phyloP scores from a whole-genome alignment of 768 basidiomycete genomes.

The Termitomyces sp. region DNA sequence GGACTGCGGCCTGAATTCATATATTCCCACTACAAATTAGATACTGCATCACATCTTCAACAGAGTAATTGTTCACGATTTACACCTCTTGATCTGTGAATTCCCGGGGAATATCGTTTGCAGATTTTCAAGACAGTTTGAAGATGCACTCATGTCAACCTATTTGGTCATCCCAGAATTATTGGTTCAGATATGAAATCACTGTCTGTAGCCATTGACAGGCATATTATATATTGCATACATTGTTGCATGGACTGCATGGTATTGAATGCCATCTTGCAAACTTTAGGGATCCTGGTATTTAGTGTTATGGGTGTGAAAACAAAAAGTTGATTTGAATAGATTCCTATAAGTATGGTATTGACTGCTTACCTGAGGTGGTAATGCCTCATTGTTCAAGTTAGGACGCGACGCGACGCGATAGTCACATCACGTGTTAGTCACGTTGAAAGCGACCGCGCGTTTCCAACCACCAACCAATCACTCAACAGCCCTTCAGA shows the following conservation, averaged over 20 bases:
- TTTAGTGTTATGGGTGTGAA: neutral
- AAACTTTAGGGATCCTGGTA: neutral
- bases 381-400: too few species aligned
- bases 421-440: conserved; percentile 12
- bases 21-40: neutral
- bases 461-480: neutral
- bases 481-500: neutral
- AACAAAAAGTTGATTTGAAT: too few species aligned
- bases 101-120: neutral
- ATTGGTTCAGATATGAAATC: neutral
- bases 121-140: neutral
- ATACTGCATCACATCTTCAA: too few species aligned
- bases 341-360: too few species aligned
- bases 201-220: too few species aligned
- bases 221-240: neutral
- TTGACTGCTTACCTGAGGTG: too few species aligned
- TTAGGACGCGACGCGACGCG: neutral
- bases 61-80: neutral
- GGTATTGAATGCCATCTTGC: neutral
- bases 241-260: neutral
- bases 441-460: neutral
- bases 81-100: neutral
- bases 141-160: neutral
- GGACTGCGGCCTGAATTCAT: neutral
- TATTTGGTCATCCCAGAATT: neutral